Evolutionary conservation across 768 basidiomycete species (phyloP).

Genomic region (Boletus speciosus): DNA sequence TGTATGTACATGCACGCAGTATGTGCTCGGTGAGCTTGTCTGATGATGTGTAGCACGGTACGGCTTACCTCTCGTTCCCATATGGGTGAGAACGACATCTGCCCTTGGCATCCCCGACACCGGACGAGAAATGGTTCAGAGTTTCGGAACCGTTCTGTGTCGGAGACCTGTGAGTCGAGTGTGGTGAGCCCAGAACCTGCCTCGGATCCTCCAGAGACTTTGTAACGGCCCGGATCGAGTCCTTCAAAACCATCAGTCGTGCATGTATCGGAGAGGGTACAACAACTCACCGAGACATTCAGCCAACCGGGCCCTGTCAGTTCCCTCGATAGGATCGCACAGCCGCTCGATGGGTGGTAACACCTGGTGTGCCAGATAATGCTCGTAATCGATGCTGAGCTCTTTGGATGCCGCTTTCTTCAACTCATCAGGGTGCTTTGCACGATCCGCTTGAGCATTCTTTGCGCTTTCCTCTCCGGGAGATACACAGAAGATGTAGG

Average conservation of each 20-base stretch:
- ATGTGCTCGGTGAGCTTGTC: neutral
- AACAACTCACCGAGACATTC: constrained; percentile 81
- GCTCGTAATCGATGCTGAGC: constrained; percentile 82
- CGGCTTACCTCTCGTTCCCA: constrained; percentile 53
- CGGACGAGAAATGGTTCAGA: constrained; percentile 66
- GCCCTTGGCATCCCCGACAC: constrained; percentile 71
- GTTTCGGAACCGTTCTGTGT: constrained; percentile 82
- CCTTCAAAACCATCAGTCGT: constrained; percentile 36
- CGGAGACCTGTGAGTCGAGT: constrained; percentile 87
- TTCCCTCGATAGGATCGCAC: constrained; percentile 95
- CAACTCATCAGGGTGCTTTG: constrained; percentile 92
- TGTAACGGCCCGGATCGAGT: constrained; percentile 58
- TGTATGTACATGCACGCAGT: constrained; percentile 25
- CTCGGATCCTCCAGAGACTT: constrained; percentile 40
- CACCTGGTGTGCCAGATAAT: constrained; percentile 88
- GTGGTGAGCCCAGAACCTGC: constrained; percentile 65
- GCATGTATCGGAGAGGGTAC: neutral
- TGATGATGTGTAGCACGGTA: neutral
- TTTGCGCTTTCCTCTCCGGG: constrained; percentile 71
- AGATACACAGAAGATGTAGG: constrained; percentile 88
- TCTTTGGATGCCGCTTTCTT: constrained; percentile 56
- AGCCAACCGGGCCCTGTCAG: constrained; percentile 85
- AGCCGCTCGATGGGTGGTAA: constrained; percentile 92
- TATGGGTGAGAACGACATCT: constrained; percentile 56
- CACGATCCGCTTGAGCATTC: constrained; percentile 81